Conservation (phyloP, 1,139 yeast species). For the Nakaseomyces glabratus region DNA sequence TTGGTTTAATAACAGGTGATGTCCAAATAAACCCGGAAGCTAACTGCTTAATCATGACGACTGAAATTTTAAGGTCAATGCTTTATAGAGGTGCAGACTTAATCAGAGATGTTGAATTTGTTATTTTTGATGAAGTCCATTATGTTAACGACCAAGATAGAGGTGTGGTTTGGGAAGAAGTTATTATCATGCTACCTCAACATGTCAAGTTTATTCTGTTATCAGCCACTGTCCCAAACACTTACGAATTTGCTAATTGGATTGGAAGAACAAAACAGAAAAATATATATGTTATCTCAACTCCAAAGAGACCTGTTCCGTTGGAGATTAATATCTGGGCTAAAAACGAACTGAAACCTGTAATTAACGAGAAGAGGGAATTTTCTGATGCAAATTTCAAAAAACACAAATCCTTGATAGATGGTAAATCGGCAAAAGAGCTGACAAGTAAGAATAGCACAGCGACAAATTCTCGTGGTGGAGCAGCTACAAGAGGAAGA, state of each 20-base stretch:
- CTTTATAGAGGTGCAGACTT: conserved; percentile 92
- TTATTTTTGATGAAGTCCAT: conserved; percentile 95
- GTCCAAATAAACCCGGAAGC: conserved; percentile 97
- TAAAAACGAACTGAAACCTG: conserved; percentile 54
- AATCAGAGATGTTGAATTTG: conserved; percentile 94
- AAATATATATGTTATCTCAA: conserved; percentile 89
- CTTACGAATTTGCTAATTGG: conserved; percentile 97
- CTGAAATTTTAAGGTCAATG: conserved; percentile 93
- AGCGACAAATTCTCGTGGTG: conserved; percentile 24
- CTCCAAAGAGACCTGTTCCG: conserved; percentile 94
- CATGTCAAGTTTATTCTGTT: conserved; percentile 81
- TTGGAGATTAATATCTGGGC: conserved; percentile 83
- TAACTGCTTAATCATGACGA: conserved; percentile 92
- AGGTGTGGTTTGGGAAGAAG: conserved; percentile 99
- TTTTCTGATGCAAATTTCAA: conserved; percentile 59
- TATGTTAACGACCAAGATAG: conserved; percentile 94
- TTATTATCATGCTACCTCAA: conserved; percentile 91
- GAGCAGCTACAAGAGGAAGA: conserved; percentile 23
- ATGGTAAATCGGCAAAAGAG: conserved; percentile 32
- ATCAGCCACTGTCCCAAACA: conserved; percentile 96
- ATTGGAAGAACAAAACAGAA: conserved; percentile 94
- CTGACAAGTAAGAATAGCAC: conserved; percentile 30
- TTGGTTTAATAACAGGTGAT: conserved; percentile 95
- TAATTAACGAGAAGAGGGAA: conserved; percentile 63
- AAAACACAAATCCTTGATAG: conserved; percentile 48